phyloP scores from a whole-genome alignment of 2,329 filamentous ascomycete genomes.

The Coniella lustricola region DNA sequence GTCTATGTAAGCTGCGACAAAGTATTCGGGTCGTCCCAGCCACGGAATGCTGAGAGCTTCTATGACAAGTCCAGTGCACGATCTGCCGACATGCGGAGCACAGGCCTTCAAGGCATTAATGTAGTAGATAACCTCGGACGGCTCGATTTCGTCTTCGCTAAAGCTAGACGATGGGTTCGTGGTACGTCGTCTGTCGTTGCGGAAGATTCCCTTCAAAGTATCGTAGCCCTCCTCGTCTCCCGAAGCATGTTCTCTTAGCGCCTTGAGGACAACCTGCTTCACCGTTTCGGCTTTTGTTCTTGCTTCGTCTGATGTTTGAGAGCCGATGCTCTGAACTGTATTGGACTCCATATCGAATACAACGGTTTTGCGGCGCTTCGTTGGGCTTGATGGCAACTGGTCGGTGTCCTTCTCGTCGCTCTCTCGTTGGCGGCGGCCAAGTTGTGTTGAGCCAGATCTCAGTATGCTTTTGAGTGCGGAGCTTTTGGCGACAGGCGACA shows the following conservation, averaged over 20 bases:
- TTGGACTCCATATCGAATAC: conserved; percentile 53
- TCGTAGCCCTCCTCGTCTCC: conserved; percentile 56
- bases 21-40: conserved; percentile 58
- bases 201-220: conserved; percentile 52
- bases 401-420: conserved; percentile 31
- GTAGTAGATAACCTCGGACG: conserved; percentile 53
- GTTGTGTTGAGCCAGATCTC: conserved; percentile 4
- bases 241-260: conserved; percentile 49
- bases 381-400: conserved; percentile 35
- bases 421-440: conserved; percentile 9
- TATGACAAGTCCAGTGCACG: conserved; percentile 52
- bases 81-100: conserved; percentile 52
- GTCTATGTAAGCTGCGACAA: conserved; percentile 59
- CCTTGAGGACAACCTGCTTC: conserved; percentile 46
- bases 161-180: conserved; percentile 21
- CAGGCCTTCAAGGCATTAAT: conserved; percentile 57
- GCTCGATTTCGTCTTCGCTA: conserved; percentile 42
- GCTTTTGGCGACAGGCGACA: conserved; percentile 12
- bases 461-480: conserved; percentile 12
- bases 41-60: conserved; percentile 55
- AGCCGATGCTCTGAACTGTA: conserved; percentile 47
- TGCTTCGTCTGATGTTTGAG: conserved; percentile 46
- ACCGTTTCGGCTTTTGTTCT: conserved; percentile 51
- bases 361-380: conserved; percentile 48
- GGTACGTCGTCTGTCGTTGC: conserved; percentile 39